Conservation (phyloP, 2,329 filamentous ascomycete genomes). For the Penicillium frequentans region DNA sequence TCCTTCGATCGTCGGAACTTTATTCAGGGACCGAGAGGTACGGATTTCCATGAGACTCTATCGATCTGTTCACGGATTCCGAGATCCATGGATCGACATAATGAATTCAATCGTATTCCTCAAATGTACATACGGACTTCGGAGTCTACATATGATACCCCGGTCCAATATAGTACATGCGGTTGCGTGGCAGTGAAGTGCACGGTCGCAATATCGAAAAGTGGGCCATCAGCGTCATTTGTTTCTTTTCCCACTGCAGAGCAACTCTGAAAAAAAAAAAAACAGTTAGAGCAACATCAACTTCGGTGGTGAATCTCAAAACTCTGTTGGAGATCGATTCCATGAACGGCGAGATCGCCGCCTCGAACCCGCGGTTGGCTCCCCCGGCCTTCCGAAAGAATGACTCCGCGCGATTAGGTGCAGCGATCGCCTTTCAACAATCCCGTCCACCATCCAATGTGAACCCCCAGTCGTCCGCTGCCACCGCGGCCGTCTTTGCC, state of each 20-base stretch:
- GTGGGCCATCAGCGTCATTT: slow-evolving; percentile 4
- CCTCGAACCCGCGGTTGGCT: slow-evolving; percentile 30
- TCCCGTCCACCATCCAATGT: slow-evolving; percentile 19
- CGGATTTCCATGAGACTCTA: too few species aligned
- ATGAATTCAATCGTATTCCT: too few species aligned
- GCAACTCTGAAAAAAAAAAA: neutral
- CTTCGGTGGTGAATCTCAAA: neutral
- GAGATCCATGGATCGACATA: too few species aligned
- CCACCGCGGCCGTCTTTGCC: slow-evolving; percentile 20
- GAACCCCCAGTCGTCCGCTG: slow-evolving; percentile 16
- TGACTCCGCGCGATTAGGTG: slow-evolving; percentile 37
- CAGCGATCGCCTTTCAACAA: slow-evolving; percentile 36
- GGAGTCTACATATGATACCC: too few species aligned
- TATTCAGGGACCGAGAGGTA: neutral
- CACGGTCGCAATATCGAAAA: neutral
- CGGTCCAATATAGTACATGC: neutral
- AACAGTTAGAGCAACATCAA: neutral
- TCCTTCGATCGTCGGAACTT: neutral
- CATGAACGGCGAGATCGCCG: slow-evolving; percentile 34
- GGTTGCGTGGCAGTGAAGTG: neutral
- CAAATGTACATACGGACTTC: neutral
- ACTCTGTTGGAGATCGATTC: slow-evolving; percentile 13
- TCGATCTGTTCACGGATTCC: too few species aligned
- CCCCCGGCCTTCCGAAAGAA: slow-evolving; percentile 21
- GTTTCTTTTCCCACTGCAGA: neutral